Base-by-base conservation (phyloP, 163 green algal genomes). In the Trebouxiophyceae sp. region DNA sequence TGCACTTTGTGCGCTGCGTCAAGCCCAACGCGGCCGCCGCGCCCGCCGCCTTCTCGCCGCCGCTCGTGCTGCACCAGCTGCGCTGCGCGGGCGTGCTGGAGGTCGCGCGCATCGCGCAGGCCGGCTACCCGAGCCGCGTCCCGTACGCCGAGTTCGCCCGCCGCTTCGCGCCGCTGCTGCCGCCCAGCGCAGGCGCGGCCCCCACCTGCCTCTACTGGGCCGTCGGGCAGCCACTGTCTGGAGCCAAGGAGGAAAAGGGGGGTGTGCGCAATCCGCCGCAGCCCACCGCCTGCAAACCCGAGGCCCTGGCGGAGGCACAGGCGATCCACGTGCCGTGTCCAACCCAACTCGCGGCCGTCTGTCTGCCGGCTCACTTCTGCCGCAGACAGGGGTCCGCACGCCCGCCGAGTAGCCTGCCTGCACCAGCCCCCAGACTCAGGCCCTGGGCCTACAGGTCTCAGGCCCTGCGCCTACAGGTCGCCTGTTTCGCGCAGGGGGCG, bases 1-100 rank as follows among this genome's bases (percentile, higher is more conserved):
- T 93, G 62, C 90, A 97, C 79, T 97, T 95, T 75, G 85, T 97
- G 60, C 84, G 89, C 68, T 97, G 90, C 84, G 92, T 97, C 73
- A 97, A 97, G 86, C 90, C 90, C 45, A 97, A 97, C 63, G 63
- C 66, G 23, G 33, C 66, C 45, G 83, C 91, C 30, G 61, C 61
- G 55, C 75, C 88, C 5, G 54, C 44, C 47, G 57, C 4, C 2
- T 88, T 88, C 62, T 77, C 88, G 24, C 31, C 78, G 0, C 12
- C 30, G 6, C 76, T 90, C 12, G 69, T 83, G 8, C 76, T 92
- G 73, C 78, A 94, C 62, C 87, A 94, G 80, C 86, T 92, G 46
- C 62, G 80, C 28, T 96, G 89, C 82, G 93, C 86, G 69, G 89
- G 89, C 33, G 86, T 96, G 66, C 70, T 94, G 50, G 89, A 96